Conservation (phyloP, 2,329 filamentous ascomycete species). For the Pseudogymnoascus sp. region DNA sequence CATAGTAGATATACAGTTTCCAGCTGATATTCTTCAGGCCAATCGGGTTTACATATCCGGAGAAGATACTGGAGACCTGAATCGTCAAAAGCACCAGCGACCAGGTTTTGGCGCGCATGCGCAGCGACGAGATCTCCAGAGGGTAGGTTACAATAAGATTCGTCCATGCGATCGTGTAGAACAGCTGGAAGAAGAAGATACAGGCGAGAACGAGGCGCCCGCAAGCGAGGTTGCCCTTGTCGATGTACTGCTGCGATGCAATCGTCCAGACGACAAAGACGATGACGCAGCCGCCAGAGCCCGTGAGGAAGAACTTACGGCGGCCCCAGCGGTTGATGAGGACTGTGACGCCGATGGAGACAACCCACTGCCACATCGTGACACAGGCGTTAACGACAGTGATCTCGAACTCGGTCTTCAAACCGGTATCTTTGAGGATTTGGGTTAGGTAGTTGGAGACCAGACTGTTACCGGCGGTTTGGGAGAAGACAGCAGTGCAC, state of each 20-base stretch:
- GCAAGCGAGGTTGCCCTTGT: constrained; percentile 24
- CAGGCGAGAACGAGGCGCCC: constrained; percentile 33
- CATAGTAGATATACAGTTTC: constrained; percentile 37
- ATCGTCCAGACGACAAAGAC: constrained; percentile 32
- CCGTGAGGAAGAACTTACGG: constrained; percentile 33
- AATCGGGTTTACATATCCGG: constrained; percentile 34
- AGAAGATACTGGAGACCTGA: constrained; percentile 32
- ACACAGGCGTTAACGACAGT: constrained; percentile 36
- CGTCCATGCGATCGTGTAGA: constrained; percentile 37
- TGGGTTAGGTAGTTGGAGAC: constrained; percentile 36
- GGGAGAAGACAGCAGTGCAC: constrained; percentile 33
- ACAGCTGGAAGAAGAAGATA: constrained; percentile 36
- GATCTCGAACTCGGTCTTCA: constrained; percentile 31
- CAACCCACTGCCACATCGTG: constrained; percentile 36
- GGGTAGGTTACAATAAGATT: constrained; percentile 37
- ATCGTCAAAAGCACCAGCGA: constrained; percentile 34
- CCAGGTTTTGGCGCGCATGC: constrained; percentile 36
- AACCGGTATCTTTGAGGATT: constrained; percentile 33
- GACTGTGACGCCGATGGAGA: constrained; percentile 31
- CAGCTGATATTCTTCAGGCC: constrained; percentile 32
- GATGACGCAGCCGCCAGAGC: constrained; percentile 31
- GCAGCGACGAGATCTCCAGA: constrained; percentile 34
- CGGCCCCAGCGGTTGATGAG: constrained; percentile 32
- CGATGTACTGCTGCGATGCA: constrained; percentile 32
- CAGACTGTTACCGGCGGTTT: constrained; percentile 35